Evolutionary conservation across 2,329 filamentous ascomycete species (phyloP).

Genomic region (Pseudocercospora eumusae): DNA sequence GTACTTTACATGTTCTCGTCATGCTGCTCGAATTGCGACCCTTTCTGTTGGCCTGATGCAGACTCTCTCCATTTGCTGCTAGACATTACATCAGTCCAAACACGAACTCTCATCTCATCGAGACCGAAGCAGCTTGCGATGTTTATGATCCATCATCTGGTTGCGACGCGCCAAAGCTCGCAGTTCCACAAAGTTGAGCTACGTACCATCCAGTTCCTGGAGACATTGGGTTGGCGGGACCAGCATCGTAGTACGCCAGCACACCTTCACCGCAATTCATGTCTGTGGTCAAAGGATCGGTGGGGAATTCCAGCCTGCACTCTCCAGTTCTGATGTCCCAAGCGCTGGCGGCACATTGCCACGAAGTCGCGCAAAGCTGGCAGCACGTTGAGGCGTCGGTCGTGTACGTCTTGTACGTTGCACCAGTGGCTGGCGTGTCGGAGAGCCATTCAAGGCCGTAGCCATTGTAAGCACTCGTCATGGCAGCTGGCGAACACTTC

Average conservation of each 20-base stretch:
- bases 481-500: slow-evolving; percentile 37
- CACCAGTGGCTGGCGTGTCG: slow-evolving; percentile 32
- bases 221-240: slow-evolving; percentile 37
- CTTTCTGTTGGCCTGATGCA: not conserved
- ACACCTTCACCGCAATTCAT: slow-evolving; percentile 36
- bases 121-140: not conserved
- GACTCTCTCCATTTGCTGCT: slow-evolving; percentile 2
- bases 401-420: slow-evolving; percentile 34
- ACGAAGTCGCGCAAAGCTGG: slow-evolving; percentile 37
- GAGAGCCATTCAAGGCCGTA: slow-evolving; percentile 35
- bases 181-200: slow-evolving; percentile 34
- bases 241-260: slow-evolving; percentile 35
- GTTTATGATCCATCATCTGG: slow-evolving; percentile 39
- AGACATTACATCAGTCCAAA: slow-evolving; percentile 11
- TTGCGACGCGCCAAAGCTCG: slow-evolving; percentile 30
- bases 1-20: not conserved
- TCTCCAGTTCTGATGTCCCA: slow-evolving; percentile 36
- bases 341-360: slow-evolving; percentile 34
- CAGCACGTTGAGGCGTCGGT: slow-evolving; percentile 36
- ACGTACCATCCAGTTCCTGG: slow-evolving; percentile 37
- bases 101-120: not conserved
- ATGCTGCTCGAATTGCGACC: not conserved
- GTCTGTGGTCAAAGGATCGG: slow-evolving; percentile 28
- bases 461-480: slow-evolving; percentile 32
- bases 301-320: slow-evolving; percentile 37